Evolutionary conservation across 2,329 filamentous ascomycete species (phyloP).

Genomic region (Dothideomycetes sp.): DNA sequence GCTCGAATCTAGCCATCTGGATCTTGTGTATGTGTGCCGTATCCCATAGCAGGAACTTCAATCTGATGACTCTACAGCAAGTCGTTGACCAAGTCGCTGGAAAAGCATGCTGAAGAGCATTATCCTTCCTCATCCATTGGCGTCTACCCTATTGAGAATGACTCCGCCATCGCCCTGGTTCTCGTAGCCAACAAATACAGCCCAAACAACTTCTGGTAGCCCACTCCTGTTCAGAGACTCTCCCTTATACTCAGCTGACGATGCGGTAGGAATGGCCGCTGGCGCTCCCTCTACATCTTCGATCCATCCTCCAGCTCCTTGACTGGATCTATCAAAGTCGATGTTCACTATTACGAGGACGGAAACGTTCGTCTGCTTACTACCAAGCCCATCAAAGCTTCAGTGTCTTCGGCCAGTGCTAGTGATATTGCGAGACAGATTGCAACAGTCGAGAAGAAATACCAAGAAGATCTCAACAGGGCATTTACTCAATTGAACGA

Average conservation of each 20-base stretch:
- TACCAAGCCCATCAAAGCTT: slow-evolving; percentile 60
- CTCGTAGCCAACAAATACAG: slow-evolving; percentile 96
- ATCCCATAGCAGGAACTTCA: not conserved
- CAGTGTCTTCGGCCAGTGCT: slow-evolving; percentile 46
- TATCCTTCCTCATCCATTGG: slow-evolving; percentile 73
- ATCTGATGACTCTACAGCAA: slow-evolving; percentile 43
- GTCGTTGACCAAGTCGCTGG: slow-evolving; percentile 69
- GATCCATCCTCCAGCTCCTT: slow-evolving; percentile 57
- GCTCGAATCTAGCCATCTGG: slow-evolving; percentile 63
- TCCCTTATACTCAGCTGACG: not conserved
- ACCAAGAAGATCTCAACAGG: slow-evolving; percentile 90
- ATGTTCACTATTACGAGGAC: slow-evolving; percentile 99
- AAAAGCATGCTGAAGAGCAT: slow-evolving; percentile 72
- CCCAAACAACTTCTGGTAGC: slow-evolving; percentile 91
- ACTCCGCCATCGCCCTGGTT: slow-evolving; percentile 66
- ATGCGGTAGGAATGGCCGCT: slow-evolving; percentile 72
- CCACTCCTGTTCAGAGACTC: too few relatives aligned
- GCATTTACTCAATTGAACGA: slow-evolving; percentile 84
- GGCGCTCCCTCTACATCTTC: slow-evolving; percentile 80
- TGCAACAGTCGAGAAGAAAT: slow-evolving; percentile 71
- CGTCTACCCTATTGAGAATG: slow-evolving; percentile 68
- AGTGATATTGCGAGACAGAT: slow-evolving; percentile 68
- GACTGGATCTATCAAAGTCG: slow-evolving; percentile 75
- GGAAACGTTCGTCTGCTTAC: slow-evolving; percentile 91
- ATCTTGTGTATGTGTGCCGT: slow-evolving; percentile 57